A percentile compares a stretch with the other conserved stretches of the same genome.
Evolutionary conservation across 495 filamentous ascomycete genomes (phyloP).

Genomic region (Aspergillus saccharolyticus): DNA sequence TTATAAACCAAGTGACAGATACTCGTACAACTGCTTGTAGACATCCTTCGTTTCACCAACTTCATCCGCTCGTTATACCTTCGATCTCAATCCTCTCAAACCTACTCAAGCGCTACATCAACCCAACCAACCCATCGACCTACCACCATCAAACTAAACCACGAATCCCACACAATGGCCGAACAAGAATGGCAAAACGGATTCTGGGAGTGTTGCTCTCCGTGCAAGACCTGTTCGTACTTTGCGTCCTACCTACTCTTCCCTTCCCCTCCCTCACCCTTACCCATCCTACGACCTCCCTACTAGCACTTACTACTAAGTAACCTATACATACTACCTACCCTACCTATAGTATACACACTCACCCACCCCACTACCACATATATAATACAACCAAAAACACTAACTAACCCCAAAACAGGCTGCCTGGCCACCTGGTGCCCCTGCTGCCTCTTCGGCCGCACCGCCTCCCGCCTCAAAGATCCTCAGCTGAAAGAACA

Average conservation of each 20-base stretch:
- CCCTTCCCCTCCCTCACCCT: background rate
- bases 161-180: background rate
- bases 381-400: background rate
- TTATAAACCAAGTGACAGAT: no score
- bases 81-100: no score
- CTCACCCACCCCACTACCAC: background rate
- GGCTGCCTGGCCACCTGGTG: conserved; percentile 42
- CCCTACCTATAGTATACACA: no score
- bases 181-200: conserved; percentile 15
- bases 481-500: conserved; percentile 42
- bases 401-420: conserved; percentile 14
- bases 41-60: no score
- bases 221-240: conserved; percentile 17
- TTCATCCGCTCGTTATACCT: background rate
- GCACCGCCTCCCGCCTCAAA: conserved; percentile 42
- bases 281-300: no score
- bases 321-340: no score
- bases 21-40: no score
- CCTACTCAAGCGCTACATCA: no score
- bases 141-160: background rate
- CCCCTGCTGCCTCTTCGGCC: conserved; percentile 52
- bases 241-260: background rate
- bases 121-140: background rate
- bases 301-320: no score
- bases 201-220: conserved; percentile 26